Percentiles rank a stretch among this genome's conserved stretches.
phyloP scores from a whole-genome alignment of 129 eudicot species.

The Apium graveolens region DNA sequence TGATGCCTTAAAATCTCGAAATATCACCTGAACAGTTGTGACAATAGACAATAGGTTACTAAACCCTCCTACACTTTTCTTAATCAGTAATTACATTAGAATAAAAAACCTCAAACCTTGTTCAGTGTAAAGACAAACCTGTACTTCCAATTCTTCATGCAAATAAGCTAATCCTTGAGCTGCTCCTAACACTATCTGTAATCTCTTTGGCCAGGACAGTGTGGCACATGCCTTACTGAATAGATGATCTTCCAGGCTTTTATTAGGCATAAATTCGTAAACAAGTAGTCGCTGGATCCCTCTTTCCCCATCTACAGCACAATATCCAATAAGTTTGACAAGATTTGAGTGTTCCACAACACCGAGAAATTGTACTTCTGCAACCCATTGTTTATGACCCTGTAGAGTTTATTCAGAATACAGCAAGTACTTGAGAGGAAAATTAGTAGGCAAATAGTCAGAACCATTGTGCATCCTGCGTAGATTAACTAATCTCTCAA shows the following conservation, averaged over 20 bases:
- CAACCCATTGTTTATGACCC: conserved; percentile 96
- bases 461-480: neutral
- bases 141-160: conserved; percentile 80
- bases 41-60: neutral
- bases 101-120: neutral
- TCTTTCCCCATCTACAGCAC: conserved; percentile 74
- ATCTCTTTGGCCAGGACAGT: conserved; percentile 66
- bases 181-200: conserved; percentile 73
- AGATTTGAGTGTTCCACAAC: conserved; percentile 87
- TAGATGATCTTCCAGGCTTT: conserved; percentile 83
- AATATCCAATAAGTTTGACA: conserved; percentile 83
- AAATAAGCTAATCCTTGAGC: conserved; percentile 87
- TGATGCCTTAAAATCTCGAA: conserved; percentile 84
- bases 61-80: neutral
- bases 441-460: neutral
- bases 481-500: neutral
- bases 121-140: conserved; percentile 29
- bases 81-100: neutral
- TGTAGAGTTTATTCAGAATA: conserved; percentile 11
- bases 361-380: conserved; percentile 87
- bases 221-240: conserved; percentile 41
- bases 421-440: neutral
- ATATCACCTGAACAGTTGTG: conserved; percentile 50
- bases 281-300: conserved; percentile 84
- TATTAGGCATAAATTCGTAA: conserved; percentile 79